Base-by-base conservation (phyloP, 2,329 filamentous ascomycete species). In the Neopestalotiopsis clavispora region DNA sequence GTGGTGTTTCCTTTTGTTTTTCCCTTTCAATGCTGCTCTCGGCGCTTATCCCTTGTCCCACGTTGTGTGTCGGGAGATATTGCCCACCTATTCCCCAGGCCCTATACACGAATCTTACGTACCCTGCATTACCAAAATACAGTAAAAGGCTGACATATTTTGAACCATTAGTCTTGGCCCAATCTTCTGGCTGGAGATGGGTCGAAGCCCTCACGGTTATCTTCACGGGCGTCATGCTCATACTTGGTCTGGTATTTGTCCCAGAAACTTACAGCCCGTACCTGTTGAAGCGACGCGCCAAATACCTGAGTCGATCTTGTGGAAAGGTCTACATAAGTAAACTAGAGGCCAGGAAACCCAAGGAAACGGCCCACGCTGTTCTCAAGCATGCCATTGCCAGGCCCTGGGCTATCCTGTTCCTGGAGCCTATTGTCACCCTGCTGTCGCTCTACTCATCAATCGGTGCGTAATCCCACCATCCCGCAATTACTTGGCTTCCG, bases 391-490 rank as follows among this genome's bases (percentile, higher is more conserved):
- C 88, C 1, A 80, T 92, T 14, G 80, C 84, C 57, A 84, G 91
- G 3, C 91, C 91, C 1, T 91, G 90, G 89, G 81, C 90, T 61
- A 83, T 93, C 66, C 84, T 93, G 3, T 90, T 92, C 80, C 80
- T 80, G 59, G 91, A 93, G 75, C 91, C 91, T 4, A 93, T 93
- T 73, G 90, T 93, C 38, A 76, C 91, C 14, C 79, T 92, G 2
- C 81, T 89, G 3, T 87, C 86, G 23, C 81, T 92, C 34, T 93
- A 92, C 80, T 86, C 89, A 80, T 87, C 89, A 68, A 89, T 87
- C 71, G 30, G 45, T 52, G 3, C 17, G 45, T 52, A n/a, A 3
- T 5, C 45, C 45, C 45, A n/a, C 5, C 1, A 6, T 6, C 2
- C n/a, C 6, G 2, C 45, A 9, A 17, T n/a, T 5, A 4, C 17